Evolutionary conservation across 169 alveolate genomes (phyloP), one percentile per base, ranked within the genome.

Genomic region (Theileria orientalis): DNA sequence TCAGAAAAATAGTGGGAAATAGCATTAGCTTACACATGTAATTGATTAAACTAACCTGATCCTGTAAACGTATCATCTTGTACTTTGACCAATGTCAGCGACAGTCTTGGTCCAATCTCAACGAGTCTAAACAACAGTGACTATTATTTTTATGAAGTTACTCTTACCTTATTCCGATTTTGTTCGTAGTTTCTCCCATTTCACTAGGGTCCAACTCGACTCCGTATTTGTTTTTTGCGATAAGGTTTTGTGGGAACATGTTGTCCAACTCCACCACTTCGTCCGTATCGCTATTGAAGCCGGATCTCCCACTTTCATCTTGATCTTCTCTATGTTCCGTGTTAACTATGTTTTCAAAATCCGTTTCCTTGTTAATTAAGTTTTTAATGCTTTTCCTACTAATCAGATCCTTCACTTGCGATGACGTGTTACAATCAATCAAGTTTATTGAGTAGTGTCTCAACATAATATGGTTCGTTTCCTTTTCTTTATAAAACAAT

Each of bases 41-140:
- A n/a, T n/a, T n/a, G n/a, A 49, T 5, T 0, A 21, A 13, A 49
- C 60, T 1, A 49, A 49, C 60, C 60, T 49, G 44, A 78, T 37
- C 92, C 92, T 16, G 85, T 63, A 41, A 83, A 86, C 3, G 83
- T 91, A 30, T 79, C 92, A 29, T 77, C 88, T 35, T 83, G 84
- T 2, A 86, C 42, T 72, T 86, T 86, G 35, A 86, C 74, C 42
- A 83, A 69, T 19, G 74, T 70, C 52, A 86, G 69, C 23, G 76
- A 59, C 35, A 86, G 64, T 47, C 92, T 78, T 27, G 92, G 92
- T 13, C 92, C 92, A 9, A 82, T 76, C 42, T 86, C 92, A 35
- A 69, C 75, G 40, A 86, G 76, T 14, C 86, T 77, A 29, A n/a
- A n/a, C n/a, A n/a, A n/a, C 16, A 76, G n/a, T 23, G n/a, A 23